Percentiles rank a stretch among this genome's conserved stretches.
Conservation (phyloP, 768 basidiomycete genomes). For the Termitomyces sp. region DNA sequence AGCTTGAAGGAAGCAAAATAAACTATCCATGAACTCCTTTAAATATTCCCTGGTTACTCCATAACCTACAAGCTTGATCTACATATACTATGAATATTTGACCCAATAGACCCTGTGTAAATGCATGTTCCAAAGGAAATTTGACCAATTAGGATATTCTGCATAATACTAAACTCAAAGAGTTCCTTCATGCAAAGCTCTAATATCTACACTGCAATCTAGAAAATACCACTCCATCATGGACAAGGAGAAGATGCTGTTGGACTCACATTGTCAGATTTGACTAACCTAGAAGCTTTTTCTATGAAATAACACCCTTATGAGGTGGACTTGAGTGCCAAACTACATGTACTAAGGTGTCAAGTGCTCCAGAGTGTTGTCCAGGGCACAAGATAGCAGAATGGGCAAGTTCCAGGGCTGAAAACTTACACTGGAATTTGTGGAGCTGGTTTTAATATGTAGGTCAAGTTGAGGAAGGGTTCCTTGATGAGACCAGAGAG, state of each 20-base stretch:
- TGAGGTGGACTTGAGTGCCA: no score
- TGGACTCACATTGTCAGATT: constrained; percentile 63
- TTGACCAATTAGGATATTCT: constrained; percentile 98
- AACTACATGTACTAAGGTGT: no score
- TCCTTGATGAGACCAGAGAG: no score
- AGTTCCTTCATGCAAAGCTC: constrained; percentile 87
- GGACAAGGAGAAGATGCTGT: neutral
- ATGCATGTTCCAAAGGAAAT: constrained; percentile 82
- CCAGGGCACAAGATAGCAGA: no score
- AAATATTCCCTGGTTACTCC: constrained; percentile 89
- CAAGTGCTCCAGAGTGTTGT: no score
- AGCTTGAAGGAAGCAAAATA: constrained; percentile 79
- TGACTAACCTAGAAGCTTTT: no score
- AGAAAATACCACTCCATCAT: neutral
- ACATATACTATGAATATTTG: neutral
- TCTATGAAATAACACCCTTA: no score
- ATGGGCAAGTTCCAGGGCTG: no score
- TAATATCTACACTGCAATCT: constrained; percentile 84
- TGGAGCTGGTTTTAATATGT: no score
- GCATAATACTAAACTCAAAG: constrained; percentile 90
- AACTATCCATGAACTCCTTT: constrained; percentile 81
- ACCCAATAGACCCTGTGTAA: constrained; percentile 49
- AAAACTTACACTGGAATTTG: no score
- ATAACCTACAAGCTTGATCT: constrained; percentile 92
- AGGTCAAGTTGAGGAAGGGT: no score